Percentiles rank a stretch among this genome's conserved stretches.
Evolutionary conservation across 257 asterid species (phyloP).

Genomic region (Avicennia marina): DNA sequence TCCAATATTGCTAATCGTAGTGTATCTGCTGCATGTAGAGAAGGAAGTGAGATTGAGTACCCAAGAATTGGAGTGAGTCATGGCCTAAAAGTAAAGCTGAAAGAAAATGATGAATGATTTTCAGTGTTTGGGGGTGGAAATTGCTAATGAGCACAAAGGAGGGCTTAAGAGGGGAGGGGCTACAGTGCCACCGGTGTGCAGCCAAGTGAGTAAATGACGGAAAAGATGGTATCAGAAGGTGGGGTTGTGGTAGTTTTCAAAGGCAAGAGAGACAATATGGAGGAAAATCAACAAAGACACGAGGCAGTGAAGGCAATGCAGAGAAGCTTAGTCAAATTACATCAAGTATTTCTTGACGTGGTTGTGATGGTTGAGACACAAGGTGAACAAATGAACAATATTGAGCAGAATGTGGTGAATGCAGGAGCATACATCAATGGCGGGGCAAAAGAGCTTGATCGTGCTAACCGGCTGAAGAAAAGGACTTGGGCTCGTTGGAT

Average conservation of each 20-base stretch:
- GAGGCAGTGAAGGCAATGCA: constrained; percentile 66
- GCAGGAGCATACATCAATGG: constrained; percentile 37
- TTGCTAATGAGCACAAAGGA: constrained; percentile 49
- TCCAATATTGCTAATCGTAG: constrained; percentile 46
- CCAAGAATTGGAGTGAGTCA: constrained; percentile 62
- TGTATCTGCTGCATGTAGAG: constrained; percentile 18
- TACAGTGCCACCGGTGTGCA: constrained; percentile 36
- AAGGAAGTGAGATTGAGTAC: constrained; percentile 55
- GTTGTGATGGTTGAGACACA: constrained; percentile 81
- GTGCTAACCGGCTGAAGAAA: constrained; percentile 48
- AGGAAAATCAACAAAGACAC: constrained; percentile 52
- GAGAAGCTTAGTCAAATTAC: constrained; percentile 62
- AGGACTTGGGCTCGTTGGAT: constrained; percentile 58
- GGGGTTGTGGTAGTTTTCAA: constrained; percentile 22
- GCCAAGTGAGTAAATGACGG: constrained; percentile 52
- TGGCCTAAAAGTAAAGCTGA: constrained; percentile 57
- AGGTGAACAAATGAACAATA: constrained; percentile 68
- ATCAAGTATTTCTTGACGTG: constrained; percentile 84
- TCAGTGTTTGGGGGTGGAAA: constrained; percentile 52
- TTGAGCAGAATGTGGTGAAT: constrained; percentile 61
- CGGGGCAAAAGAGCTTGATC: constrained; percentile 59
- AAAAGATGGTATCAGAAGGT: constrained; percentile 40
- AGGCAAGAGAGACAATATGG: constrained; percentile 33
- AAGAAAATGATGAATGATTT: constrained; percentile 66
- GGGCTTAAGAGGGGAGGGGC: constrained; percentile 47